Base-by-base conservation (phyloP, 768 basidiomycete species). In the Mycena leptocephala region DNA sequence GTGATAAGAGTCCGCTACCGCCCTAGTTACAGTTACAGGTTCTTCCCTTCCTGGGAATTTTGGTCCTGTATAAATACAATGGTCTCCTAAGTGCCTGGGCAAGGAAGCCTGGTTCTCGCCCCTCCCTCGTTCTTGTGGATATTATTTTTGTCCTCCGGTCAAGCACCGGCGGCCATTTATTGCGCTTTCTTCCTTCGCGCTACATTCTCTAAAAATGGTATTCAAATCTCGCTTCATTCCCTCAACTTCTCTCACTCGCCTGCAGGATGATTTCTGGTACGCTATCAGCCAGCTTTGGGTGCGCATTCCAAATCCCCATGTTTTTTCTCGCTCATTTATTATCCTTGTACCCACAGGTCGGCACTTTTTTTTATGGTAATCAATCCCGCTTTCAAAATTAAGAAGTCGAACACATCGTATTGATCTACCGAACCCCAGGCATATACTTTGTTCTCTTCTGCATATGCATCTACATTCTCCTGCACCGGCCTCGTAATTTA, bases 401-500 rank as follows among this genome's bases (percentile, higher is more conserved):
- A 26, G 28, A 18, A 48, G 5, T 30, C 16, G 37, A 16, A 30
- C 13, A 3, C 13, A n/a, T n/a, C n/a, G n/a, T n/a, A n/a, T n/a
- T 59, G 18, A 69, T 8, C 5, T n/a, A n/a, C 1, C 18, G 43
- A 20, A n/a, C 39, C 6, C 39, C 41, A 70, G 82, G 83, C 20
- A 80, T 84, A n/a, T 84, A 84, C 79, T 78, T 79, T 16, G 80
- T 81, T 9, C 71, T 83, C 30, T 84, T 83, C 66, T 79, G 79
- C 46, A 81, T 84, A n/a, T 84, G 83, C 77, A 77, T 84, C 33
- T 78, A 81, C 64, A 78, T 83, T 14, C 81, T 84, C 22, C 65
- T 85, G 14, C 68, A 51, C 28, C 68, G 68, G 2, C 68, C 68
- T 10, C 51, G 77, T 70, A 63, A 81, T 81, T 62, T 78, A 78